phyloP scores from a whole-genome alignment of 2,329 filamentous ascomycete genomes.

The Aspergillus eucalypticola region DNA sequence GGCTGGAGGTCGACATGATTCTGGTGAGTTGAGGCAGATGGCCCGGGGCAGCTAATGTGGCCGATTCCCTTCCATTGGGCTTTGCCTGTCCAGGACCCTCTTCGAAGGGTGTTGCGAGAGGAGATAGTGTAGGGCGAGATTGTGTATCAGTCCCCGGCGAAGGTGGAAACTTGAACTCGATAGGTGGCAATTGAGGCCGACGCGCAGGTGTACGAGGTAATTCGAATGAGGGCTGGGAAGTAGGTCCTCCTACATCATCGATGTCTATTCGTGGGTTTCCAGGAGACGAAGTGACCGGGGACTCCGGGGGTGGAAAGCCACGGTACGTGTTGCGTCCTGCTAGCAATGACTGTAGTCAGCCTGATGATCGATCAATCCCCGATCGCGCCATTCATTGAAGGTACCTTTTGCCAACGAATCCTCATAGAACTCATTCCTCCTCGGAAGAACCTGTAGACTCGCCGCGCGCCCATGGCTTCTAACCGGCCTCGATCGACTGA shows the following conservation, averaged over 20 bases:
- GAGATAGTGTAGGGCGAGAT: conserved; percentile 28
- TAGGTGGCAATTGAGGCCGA: conserved; percentile 38
- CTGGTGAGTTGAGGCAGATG: conserved; percentile 53
- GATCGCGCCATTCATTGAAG: too few species aligned
- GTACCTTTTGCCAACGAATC: conserved; percentile 44
- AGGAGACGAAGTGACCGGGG: conserved; percentile 30
- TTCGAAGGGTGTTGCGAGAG: conserved; percentile 31
- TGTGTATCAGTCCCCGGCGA: conserved; percentile 35
- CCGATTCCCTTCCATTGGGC: conserved; percentile 25
- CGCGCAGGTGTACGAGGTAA: conserved; percentile 44
- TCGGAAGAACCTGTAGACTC: conserved; percentile 73
- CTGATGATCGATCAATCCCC: neutral
- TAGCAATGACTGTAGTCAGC: conserved; percentile 16
- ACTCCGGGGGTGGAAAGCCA: conserved; percentile 34
- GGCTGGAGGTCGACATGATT: conserved; percentile 75
- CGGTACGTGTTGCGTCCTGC: conserved; percentile 37
- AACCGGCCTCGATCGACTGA: conserved; percentile 52
- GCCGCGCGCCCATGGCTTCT: conserved; percentile 75
- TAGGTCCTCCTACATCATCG: conserved; percentile 31
- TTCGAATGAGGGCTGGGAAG: conserved; percentile 39
- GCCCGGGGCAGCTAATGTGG: conserved; percentile 28
- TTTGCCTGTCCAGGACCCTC: conserved; percentile 21
- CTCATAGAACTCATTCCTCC: conserved; percentile 45
- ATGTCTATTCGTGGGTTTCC: conserved; percentile 36
- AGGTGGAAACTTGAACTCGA: conserved; percentile 60